These are phyloP conservation scores for Stromatinia cepivora DNA, from an alignment of 2,329 filamentous ascomycete species.

Conservation along the genomic window DNA sequence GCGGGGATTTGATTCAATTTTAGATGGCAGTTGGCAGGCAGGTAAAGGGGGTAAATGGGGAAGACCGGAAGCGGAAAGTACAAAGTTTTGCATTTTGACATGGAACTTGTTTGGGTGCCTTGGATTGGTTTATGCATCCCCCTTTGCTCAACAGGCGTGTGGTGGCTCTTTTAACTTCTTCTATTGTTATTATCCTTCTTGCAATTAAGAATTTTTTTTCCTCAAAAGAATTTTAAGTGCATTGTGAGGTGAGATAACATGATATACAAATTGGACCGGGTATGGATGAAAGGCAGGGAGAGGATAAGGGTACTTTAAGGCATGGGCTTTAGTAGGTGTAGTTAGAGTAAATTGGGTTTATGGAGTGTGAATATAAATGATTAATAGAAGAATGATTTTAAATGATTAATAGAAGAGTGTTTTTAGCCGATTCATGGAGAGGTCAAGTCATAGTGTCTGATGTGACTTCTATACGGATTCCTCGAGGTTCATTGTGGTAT, in stretches of 20 bases:
- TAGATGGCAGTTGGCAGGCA: slow-evolving; percentile 23
- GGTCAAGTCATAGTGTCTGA: neutral
- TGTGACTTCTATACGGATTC: neutral
- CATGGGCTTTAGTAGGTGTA: slow-evolving; percentile 17
- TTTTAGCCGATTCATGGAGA: neutral
- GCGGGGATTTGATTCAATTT: slow-evolving; percentile 41
- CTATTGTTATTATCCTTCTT: slow-evolving; percentile 21
- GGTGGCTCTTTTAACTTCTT: slow-evolving; percentile 25
- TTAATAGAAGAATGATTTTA: neutral
- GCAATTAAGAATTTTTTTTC: neutral
- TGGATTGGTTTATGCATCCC: slow-evolving; percentile 17
- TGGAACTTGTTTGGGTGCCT: slow-evolving; percentile 15
- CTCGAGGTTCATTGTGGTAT: neutral
- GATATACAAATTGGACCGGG: slow-evolving; percentile 23
- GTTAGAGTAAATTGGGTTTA: slow-evolving; percentile 17
- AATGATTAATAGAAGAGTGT: neutral
- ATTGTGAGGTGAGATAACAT: slow-evolving; percentile 26
- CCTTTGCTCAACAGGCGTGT: slow-evolving; percentile 18
- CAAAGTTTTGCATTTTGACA: slow-evolving; percentile 24
- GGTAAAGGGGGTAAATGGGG: neutral
- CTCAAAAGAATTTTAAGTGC: slow-evolving; percentile 22
- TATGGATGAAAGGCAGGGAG: neutral
- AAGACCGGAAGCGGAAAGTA: slow-evolving; percentile 20
- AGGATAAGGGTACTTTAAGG: slow-evolving; percentile 3
- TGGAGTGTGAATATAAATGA: slow-evolving; percentile 12